Evolutionary conservation across 192 early-diverging fungal species (phyloP).

Genomic region (Coemansia sp.): DNA sequence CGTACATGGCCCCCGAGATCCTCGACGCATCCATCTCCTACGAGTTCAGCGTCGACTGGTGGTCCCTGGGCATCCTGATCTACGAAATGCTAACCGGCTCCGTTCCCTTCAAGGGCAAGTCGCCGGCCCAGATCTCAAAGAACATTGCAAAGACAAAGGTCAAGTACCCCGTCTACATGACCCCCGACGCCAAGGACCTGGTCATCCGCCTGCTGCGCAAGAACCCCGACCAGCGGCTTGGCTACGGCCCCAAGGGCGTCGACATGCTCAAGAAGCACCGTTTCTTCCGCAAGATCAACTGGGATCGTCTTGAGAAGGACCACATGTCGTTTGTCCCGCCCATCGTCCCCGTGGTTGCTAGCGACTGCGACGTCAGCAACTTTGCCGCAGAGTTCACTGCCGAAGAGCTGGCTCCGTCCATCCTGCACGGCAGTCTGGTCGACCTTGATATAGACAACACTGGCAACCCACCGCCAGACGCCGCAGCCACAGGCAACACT

Average conservation of each 20-base stretch:
- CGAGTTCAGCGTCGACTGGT: constrained; percentile 83
- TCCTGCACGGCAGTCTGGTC: constrained; percentile 19
- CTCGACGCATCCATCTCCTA: constrained; percentile 57
- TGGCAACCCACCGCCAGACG: background rate
- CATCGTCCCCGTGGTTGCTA: constrained; percentile 59
- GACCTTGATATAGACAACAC: constrained; percentile 13
- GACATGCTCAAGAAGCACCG: constrained; percentile 55
- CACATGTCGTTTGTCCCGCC: constrained; percentile 58
- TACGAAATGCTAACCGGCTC: constrained; percentile 89
- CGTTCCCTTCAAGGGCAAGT: constrained; percentile 76
- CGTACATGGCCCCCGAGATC: constrained; percentile 85
- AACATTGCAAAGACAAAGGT: constrained; percentile 81
- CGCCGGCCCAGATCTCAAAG: constrained; percentile 81
- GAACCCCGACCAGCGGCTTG: constrained; percentile 60
- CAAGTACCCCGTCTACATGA: constrained; percentile 75
- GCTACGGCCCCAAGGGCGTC: constrained; percentile 38
- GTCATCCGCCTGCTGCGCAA: constrained; percentile 65
- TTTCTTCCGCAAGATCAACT: constrained; percentile 75
- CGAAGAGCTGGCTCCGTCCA: constrained; percentile 40
- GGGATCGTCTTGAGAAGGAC: constrained; percentile 57
- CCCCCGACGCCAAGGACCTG: constrained; percentile 74
- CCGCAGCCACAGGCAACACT: too few species aligned
- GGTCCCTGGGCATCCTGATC: constrained; percentile 86
- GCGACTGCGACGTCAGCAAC: constrained; percentile 70
- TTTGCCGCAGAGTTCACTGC: constrained; percentile 77